These are phyloP conservation scores for Ascocoryne sarcoides DNA, from an alignment of 2,329 filamentous ascomycete species.

Conservation along the genomic window DNA sequence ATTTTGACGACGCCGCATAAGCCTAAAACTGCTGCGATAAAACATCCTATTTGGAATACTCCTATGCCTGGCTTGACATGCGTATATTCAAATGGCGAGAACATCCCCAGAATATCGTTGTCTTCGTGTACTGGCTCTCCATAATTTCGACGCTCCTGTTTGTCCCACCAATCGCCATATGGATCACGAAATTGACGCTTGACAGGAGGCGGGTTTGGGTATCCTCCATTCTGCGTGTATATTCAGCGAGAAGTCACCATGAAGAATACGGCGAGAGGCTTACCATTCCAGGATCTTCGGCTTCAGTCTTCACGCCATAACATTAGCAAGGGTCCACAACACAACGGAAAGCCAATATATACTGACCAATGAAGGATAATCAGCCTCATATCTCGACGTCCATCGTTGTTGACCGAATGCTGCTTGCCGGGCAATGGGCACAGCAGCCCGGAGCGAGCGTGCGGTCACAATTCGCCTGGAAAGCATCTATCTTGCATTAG, in stretches of 20 bases:
- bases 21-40: constrained; percentile 54
- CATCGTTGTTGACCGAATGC: constrained; percentile 46
- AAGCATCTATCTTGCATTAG: constrained; percentile 43
- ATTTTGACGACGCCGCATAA: constrained; percentile 59
- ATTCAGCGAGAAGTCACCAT: background rate
- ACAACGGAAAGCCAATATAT: background rate
- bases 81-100: constrained; percentile 83
- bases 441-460: constrained; percentile 37
- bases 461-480: constrained; percentile 49
- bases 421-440: constrained; percentile 39
- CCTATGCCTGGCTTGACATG: constrained; percentile 67
- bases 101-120: constrained; percentile 84
- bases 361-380: constrained; percentile 26
- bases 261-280: no score
- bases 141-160: constrained; percentile 94
- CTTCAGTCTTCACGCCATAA: constrained; percentile 34
- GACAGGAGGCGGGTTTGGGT: constrained; percentile 66
- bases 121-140: constrained; percentile 96
- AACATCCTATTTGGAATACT: constrained; percentile 57
- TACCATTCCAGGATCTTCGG: constrained; percentile 60
- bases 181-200: constrained; percentile 93
- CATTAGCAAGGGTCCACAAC: constrained; percentile 12
- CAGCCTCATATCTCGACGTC: constrained; percentile 14
- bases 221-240: constrained; percentile 65
- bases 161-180: constrained; percentile 91